Evolutionary conservation across 2,329 filamentous ascomycete species (phyloP), one percentile per base, ranked within the genome.

Genomic region (Pyricularia sp.): DNA sequence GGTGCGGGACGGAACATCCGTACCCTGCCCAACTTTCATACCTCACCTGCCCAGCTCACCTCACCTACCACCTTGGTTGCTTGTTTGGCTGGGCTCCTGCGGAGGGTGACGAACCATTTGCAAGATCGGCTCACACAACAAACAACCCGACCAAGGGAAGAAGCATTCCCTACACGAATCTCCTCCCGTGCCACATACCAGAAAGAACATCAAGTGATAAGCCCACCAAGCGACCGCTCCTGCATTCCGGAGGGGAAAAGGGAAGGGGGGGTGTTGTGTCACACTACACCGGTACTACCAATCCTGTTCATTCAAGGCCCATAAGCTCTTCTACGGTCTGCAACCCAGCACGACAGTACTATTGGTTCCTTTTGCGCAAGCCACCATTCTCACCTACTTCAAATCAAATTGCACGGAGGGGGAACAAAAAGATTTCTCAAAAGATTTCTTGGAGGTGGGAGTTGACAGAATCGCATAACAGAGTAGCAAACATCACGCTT

Each of bases 301-400:
- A 70, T 72, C 71, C 70, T 64, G 65, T 63, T 61, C 58, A 23
- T 61, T 25, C 25, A 68, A 7, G 59, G 20, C 66, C 11, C 66
- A 14, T 55, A 61, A 64, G 36, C 55, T 65, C 65, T 25, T 55
- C 26, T 63, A 12, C 58, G 58, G 14, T 61, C 23, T 26, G 7
- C 25, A 61, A 61, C 58, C 36, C 68, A 68, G 71, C 70, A 70
- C 67, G 11, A 3, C 25, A 1, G 66, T 26, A 59, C 65, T 26
- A 72, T 72, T 72, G 71, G 71, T 61, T 36, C 71, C 67, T 64
- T 69, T 70, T 63, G 66, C 66, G 36, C 64, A 66, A 59, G 69
- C 71, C 70, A 55, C 67, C 55, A 67, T 59, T 28, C 66, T 59
- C 67, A 26, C 36, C 66, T 10, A 4, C n/a, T 61, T 61, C n/a